phyloP scores from a whole-genome alignment of 2,329 filamentous ascomycete genomes.

The Beauveria asiatica region DNA sequence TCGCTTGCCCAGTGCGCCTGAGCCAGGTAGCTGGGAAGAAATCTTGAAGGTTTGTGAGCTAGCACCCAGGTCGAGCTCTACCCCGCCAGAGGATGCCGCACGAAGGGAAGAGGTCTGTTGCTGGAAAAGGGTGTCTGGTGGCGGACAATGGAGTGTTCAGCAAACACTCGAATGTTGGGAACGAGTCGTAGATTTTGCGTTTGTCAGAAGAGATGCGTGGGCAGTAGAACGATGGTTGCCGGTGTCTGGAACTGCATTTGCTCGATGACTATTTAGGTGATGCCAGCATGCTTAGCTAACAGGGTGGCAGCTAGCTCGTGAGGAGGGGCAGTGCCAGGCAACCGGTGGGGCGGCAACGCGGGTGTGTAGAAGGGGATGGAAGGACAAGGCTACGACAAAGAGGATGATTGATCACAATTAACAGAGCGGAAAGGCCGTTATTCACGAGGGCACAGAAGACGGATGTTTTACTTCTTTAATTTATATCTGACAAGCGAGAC shows the following conservation, averaged over 20 bases:
- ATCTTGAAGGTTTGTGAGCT: slow-evolving; percentile 27
- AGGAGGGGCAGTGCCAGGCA: slow-evolving; percentile 12
- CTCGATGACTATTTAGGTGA: neutral
- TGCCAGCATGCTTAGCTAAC: slow-evolving; percentile 10
- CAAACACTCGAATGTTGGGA: neutral
- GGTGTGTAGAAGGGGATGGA: slow-evolving; percentile 9
- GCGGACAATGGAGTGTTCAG: neutral
- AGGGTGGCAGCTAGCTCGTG: neutral
- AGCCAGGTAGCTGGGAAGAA: slow-evolving; percentile 20
- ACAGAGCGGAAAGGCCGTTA: no score
- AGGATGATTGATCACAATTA: neutral
- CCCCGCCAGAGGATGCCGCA: slow-evolving; percentile 24
- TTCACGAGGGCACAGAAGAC: neutral
- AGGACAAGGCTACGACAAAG: neutral
- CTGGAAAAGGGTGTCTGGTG: neutral
- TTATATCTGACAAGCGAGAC: neutral
- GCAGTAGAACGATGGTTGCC: neutral
- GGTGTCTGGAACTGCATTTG: neutral
- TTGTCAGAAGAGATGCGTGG: neutral
- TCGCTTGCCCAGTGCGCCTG: slow-evolving; percentile 57
- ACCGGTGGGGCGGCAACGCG: slow-evolving; percentile 5
- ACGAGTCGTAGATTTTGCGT: neutral
- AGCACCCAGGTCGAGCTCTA: slow-evolving; percentile 29
- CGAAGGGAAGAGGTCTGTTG: slow-evolving; percentile 11
- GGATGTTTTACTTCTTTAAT: neutral